Conservation (phyloP, 495 filamentous ascomycete species). For the Aspergillus nanangensis region DNA sequence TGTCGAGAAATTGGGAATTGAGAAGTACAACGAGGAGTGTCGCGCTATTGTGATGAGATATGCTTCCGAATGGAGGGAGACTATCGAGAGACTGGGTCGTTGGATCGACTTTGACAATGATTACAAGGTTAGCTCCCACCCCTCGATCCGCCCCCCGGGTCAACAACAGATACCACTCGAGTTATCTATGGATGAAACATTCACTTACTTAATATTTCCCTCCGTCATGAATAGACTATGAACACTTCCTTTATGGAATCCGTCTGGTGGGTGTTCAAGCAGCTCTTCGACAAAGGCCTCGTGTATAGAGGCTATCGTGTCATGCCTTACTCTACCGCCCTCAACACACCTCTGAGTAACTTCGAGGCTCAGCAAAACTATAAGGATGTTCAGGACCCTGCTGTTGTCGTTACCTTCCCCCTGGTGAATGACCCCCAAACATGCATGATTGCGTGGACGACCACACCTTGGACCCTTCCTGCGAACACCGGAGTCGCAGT, state of each 20-base stretch:
- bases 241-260: constrained; percentile 94
- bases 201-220: background rate
- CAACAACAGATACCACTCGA: no score
- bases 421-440: constrained; percentile 72
- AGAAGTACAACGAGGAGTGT: constrained; percentile 90
- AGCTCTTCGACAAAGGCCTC: constrained; percentile 80
- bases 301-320: constrained; percentile 88
- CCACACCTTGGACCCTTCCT: constrained; percentile 93
- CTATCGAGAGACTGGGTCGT: constrained; percentile 84
- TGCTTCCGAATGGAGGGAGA: constrained; percentile 82
- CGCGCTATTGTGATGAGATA: constrained; percentile 93
- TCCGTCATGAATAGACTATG: constrained; percentile 63
- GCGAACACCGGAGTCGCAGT: constrained; percentile 77
- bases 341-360: constrained; percentile 87
- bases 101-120: constrained; percentile 99
- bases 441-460: constrained; percentile 83
- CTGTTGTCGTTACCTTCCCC: constrained; percentile 87
- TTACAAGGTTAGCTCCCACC: constrained; percentile 82
- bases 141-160: no score
- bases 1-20: constrained; percentile 82
- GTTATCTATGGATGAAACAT: no score
- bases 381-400: constrained; percentile 88
- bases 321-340: constrained; percentile 91
- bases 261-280: constrained; percentile 95
- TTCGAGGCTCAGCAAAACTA: constrained; percentile 95